phyloP scores from a whole-genome alignment of 495 filamentous ascomycete species.

The Talaromyces adpressus region DNA sequence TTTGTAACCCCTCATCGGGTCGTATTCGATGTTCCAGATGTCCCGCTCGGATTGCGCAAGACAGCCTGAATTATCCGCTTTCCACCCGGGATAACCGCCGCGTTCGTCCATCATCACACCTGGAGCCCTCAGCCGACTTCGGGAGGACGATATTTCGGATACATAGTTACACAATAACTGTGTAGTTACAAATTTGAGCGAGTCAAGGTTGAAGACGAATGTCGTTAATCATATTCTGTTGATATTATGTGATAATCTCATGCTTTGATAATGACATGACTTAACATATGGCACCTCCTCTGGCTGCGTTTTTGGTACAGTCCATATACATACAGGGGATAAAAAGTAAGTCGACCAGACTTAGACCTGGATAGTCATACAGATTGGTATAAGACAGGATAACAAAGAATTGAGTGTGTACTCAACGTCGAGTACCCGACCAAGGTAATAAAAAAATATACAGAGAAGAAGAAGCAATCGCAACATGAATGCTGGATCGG shows the following conservation, averaged over 20 bases:
- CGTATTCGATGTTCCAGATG: too few relatives aligned
- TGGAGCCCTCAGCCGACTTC: too few relatives aligned
- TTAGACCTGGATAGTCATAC: not conserved
- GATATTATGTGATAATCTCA: not conserved
- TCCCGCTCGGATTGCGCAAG: not conserved
- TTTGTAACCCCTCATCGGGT: not conserved
- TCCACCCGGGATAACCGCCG: not conserved
- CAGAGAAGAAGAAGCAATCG: constrained; percentile 1
- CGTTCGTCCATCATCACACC: not conserved
- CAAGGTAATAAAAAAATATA: not conserved
- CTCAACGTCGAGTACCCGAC: not conserved
- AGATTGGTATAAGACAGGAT: constrained; percentile 8
- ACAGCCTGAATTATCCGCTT: not conserved
- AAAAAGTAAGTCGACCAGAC: not conserved
- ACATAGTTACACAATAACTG: not conserved
- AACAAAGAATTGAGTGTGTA: not conserved
- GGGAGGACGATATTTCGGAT: not conserved
- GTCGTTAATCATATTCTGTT: not conserved
- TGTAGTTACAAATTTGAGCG: not conserved
- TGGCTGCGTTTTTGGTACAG: not conserved
- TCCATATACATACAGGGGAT: not conserved
- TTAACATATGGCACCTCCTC: not conserved
- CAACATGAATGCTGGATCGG: not conserved
- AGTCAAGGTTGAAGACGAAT: not conserved
- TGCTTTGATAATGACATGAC: not conserved